Conservation (phyloP, 768 basidiomycete genomes). For the Pilatotrama ljubarskyi region DNA sequence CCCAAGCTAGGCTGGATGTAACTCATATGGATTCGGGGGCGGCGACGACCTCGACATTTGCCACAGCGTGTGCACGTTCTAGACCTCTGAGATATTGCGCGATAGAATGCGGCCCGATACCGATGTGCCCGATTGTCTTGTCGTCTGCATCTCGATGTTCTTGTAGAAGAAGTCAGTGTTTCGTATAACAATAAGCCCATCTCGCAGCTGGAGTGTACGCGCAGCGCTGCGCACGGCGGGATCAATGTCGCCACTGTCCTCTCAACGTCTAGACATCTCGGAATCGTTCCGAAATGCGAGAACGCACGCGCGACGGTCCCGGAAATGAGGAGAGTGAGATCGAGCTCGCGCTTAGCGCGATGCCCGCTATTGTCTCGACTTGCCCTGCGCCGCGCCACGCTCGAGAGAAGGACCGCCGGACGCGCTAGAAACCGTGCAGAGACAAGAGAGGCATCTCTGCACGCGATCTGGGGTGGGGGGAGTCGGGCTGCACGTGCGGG, state of each 20-base stretch:
- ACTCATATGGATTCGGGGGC: no score
- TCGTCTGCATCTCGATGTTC: neutral
- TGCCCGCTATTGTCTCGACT: conserved; percentile 4
- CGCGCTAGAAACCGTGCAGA: conserved; percentile 1
- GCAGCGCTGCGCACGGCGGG: neutral
- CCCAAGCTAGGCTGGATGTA: no score
- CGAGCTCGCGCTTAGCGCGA: neutral
- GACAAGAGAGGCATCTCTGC: neutral
- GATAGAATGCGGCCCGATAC: conserved; percentile 2
- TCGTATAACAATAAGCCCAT: conserved; percentile 5
- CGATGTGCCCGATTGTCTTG: neutral
- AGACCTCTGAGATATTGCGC: no score
- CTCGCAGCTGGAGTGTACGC: neutral
- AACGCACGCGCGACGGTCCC: neutral
- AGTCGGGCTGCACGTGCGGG: neutral
- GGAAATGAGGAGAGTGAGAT: conserved; percentile 1
- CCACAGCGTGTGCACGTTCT: no score
- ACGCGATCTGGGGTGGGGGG: neutral
- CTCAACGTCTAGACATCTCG: no score
- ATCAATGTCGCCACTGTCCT: conserved; percentile 1
- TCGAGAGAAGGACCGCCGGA: neutral
- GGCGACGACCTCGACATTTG: neutral
- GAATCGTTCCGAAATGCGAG: neutral
- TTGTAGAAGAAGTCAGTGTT: neutral
- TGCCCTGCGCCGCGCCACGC: neutral